Evolutionary conservation across 108 stramenopile genomes (phyloP), one percentile per base, ranked within the genome.

Genomic region (Nitzschia inconspicua): DNA sequence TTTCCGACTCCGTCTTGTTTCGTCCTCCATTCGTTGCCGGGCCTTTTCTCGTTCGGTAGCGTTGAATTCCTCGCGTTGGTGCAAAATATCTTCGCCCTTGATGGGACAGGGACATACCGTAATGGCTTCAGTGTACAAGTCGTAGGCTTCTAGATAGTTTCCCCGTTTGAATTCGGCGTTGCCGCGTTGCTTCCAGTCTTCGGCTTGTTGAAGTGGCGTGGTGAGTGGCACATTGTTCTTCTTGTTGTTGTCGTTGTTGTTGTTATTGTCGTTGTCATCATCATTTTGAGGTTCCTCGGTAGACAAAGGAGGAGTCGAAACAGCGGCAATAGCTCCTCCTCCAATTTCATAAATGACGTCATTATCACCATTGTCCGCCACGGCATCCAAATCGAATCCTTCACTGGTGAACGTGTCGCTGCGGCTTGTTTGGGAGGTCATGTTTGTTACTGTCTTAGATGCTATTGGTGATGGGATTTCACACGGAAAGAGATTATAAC

Each of bases 41-140:
- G 61, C 49, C 36, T 57, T 51, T 34, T 16, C 40, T 57, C 57
- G 54, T 63, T 73, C 61, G 58, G 13, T 61, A 32, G 53, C 72
- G n/a, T 48, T 52, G 72, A 58, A 79, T 65, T 39, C 70, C 31
- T 86, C 72, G 4, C 70, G 46, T 53, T 61, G 61, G 48, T 66
- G 47, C 48, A 84, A 44, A 20, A 88, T 60, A 28, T 86, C 83
- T 18, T 51, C 48, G 3, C 67, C 86, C 4, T 55, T 77, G 11
- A 68, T 59, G 47, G 47, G 64, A 30, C 65, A 66, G 7, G 86
- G 86, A 63, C 76, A 80, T 6, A 73, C 80, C 14, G 85, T 80
- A 57, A 94, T 91, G 6, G 93, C 93, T n/a, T 85, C 72, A 0
- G 86, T 84, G 60, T 94, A 94, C 27, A 67, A 56, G 61, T 91